A percentile compares a stretch with the other conserved stretches of the same genome.
phyloP scores from a whole-genome alignment of 1,139 yeast genomes.

The Suhomyces choctaworum region DNA sequence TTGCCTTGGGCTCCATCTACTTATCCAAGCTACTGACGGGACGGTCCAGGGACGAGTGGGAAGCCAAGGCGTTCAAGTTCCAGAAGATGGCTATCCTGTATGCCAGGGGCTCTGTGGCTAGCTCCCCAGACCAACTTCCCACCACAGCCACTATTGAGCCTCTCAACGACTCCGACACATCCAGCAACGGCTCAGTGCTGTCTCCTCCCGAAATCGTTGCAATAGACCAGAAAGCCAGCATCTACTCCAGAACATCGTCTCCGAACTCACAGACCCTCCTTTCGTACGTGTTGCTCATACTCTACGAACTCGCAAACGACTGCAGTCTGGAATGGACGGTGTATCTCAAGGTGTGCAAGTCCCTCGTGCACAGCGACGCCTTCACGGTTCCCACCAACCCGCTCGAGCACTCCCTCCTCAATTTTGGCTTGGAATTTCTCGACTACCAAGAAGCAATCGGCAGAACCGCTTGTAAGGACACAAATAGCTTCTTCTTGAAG shows the following conservation, averaged over 20 bases:
- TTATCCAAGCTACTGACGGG: constrained; percentile 20
- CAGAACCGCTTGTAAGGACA: constrained; percentile 35
- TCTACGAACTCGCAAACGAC: constrained; percentile 32
- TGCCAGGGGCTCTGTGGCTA: not conserved
- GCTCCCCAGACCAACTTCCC: not conserved
- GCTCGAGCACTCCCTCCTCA: constrained; percentile 24
- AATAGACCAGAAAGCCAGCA: not conserved
- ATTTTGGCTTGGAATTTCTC: constrained; percentile 30
- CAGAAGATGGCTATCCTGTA: constrained; percentile 20
- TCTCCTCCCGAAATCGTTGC: not conserved
- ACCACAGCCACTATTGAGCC: not conserved
- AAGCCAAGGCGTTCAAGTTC: constrained; percentile 19
- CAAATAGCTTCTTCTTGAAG: constrained; percentile 25
- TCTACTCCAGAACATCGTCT: constrained; percentile 3
- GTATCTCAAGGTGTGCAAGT: constrained; percentile 25
- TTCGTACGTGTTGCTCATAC: constrained; percentile 26
- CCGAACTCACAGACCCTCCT: constrained; percentile 22
- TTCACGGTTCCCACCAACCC: constrained; percentile 19
- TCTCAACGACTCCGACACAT: not conserved
- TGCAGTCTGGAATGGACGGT: constrained; percentile 28
- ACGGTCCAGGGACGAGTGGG: constrained; percentile 20
- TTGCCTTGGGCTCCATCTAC: constrained; percentile 30
- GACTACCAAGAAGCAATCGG: constrained; percentile 36
- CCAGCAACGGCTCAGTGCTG: not conserved
- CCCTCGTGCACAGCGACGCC: constrained; percentile 18